Percentiles rank a stretch among this genome's conserved stretches.
phyloP scores from a whole-genome alignment of 2,329 filamentous ascomycete genomes.

The Curvularia spicifera region DNA sequence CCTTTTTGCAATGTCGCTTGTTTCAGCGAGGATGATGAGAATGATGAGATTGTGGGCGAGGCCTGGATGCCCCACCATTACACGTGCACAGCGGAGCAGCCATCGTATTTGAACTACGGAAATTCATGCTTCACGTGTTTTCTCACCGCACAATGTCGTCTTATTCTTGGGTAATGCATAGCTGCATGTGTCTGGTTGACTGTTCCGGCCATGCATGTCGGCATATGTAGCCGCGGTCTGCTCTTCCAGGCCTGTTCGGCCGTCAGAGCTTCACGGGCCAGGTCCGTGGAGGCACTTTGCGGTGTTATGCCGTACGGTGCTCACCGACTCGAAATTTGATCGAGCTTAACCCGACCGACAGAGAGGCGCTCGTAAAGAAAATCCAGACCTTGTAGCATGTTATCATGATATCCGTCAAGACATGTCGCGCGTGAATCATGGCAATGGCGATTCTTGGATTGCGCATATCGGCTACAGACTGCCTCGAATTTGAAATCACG shows the following conservation, averaged over 20 bases:
- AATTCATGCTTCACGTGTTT: constrained; percentile 14
- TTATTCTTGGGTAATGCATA: constrained; percentile 1
- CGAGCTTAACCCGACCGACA: constrained; percentile 2
- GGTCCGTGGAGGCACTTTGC: constrained; percentile 5
- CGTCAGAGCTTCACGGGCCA: constrained; percentile 7
- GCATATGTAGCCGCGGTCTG: constrained; percentile 4
- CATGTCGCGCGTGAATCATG: not conserved
- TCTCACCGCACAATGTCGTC: not conserved
- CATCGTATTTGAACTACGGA: constrained; percentile 1
- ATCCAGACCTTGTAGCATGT: not conserved
- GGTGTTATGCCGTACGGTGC: constrained; percentile 1
- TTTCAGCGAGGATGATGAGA: constrained; percentile 14
- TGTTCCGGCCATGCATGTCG: constrained; percentile 4
- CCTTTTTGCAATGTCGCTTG: constrained; percentile 19
- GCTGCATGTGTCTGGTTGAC: constrained; percentile 6
- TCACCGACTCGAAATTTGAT: constrained; percentile 13
- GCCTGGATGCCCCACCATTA: constrained; percentile 3
- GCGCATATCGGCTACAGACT: not conserved
- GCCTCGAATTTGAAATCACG: not conserved
- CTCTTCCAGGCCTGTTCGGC: constrained; percentile 5
- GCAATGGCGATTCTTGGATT: not conserved
- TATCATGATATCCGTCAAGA: not conserved
- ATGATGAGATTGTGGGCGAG: not conserved
- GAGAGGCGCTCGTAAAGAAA: not conserved
- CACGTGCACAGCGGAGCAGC: not conserved